Percentiles rank a stretch among this genome's conserved stretches.
phyloP scores from a whole-genome alignment of 106 monocot species.

The Dendrobium catenatum region DNA sequence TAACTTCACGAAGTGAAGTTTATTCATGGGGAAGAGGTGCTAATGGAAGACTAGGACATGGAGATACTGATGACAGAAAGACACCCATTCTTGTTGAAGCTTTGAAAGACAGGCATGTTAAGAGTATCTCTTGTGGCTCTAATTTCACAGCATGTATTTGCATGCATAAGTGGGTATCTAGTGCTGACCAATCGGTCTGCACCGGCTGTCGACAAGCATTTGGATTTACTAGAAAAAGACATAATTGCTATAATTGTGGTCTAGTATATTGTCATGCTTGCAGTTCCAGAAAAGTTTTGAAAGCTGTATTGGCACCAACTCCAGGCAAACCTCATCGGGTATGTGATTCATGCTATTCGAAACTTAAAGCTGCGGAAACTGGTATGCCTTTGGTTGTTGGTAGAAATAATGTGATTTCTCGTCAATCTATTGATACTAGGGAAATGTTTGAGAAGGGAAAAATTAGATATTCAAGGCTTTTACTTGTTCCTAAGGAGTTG shows the following conservation, averaged over 20 bases:
- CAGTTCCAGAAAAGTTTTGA: slow-evolving; percentile 45
- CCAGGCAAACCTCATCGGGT: slow-evolving; percentile 65
- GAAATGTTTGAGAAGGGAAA: slow-evolving; percentile 29
- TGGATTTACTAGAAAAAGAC: slow-evolving; percentile 62
- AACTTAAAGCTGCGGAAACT: slow-evolving; percentile 35
- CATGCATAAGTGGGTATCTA: slow-evolving; percentile 74
- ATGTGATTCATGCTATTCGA: slow-evolving; percentile 52
- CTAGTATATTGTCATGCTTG: slow-evolving; percentile 56
- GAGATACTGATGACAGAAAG: slow-evolving; percentile 45
- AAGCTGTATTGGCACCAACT: slow-evolving; percentile 57
- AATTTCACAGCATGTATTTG: slow-evolving; percentile 59
- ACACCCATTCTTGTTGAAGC: slow-evolving; percentile 57
- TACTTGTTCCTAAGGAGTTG: slow-evolving; percentile 31
- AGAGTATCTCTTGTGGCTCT: slow-evolving; percentile 67
- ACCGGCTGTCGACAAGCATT: slow-evolving; percentile 64
- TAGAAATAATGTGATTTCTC: slow-evolving; percentile 43
- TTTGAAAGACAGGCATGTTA: slow-evolving; percentile 60
- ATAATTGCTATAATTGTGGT: slow-evolving; percentile 73
- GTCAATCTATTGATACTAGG: slow-evolving; percentile 37
- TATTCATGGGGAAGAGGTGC: slow-evolving; percentile 70
- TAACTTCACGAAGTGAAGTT: slow-evolving; percentile 60
- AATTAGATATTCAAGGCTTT: slow-evolving; percentile 41
- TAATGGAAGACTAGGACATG: slow-evolving; percentile 66
- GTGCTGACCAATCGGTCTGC: slow-evolving; percentile 56
- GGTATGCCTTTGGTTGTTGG: slow-evolving; percentile 9